Evolutionary conservation across 2,329 filamentous ascomycete species (phyloP), one percentile per base, ranked within the genome.

Genomic region (Didymella segeticola): DNA sequence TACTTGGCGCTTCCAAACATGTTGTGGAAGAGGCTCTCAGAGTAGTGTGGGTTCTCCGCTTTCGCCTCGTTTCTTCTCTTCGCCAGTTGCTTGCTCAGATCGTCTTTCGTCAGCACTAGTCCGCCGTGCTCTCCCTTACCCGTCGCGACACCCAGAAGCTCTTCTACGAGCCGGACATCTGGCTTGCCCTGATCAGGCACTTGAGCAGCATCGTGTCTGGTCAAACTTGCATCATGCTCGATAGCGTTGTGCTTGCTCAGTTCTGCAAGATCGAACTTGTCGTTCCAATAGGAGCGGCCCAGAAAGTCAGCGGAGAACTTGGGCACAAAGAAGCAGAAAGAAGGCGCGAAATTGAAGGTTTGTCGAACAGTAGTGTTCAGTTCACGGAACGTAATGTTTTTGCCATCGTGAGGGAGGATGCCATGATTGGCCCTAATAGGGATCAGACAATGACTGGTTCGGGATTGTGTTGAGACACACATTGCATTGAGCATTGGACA

Each of bases 1-100:
- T 60, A 73, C 71, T 74, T 73, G 15, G 75, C 70, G 48, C 70
- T 74, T n/a, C 75, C 75, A 53, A 78, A 78, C 49, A 72, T 67
- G 49, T 77, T 77, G 48, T 77, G 74, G 52, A 72, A 72, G 20
- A 68, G 58, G 37, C 62, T 71, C 47, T 73, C 70, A 2, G 61
- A 64, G 43, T 77, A 78, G 1, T 67, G 60, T 23, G 68, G 60
- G 43, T 77, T 78, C 25, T 69, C 70, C 38, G 58, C 68, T 43
- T 62, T 69, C 0, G 73, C 71, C 49, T 75, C 73, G 11, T 63
- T 61, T 46, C 75, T 67, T 47, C 72, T 62, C 60, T 69, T 73
- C 19, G 65, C 67, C 55, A 75, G 43, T 19, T 68, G 66, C 15
- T 62, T 56, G 22, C 67, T 70, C n/a, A 78, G 62, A 59, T 78